These are phyloP conservation scores for Senecio squalidus DNA, from an alignment of 140 eudicot species.

Conservation along the genomic window DNA sequence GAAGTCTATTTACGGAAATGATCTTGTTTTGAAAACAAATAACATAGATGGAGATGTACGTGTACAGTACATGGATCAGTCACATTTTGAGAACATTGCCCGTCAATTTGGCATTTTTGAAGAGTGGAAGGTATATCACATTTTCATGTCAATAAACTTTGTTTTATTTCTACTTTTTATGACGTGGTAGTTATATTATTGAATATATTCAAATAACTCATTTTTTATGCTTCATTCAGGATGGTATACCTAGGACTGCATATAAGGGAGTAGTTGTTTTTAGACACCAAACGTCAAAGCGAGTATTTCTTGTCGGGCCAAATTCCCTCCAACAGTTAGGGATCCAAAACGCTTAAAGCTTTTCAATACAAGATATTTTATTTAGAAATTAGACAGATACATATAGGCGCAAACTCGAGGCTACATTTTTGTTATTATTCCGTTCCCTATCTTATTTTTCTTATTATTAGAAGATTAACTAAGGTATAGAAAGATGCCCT, in stretches of 20 bases:
- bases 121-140: conserved; percentile 95
- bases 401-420: conserved; percentile 7
- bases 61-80: conserved; percentile 61
- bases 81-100: conserved; percentile 71
- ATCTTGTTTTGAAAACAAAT: conserved; percentile 47
- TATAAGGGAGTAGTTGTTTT: conserved; percentile 92
- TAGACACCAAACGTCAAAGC: conserved; percentile 53
- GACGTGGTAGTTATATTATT: too few species aligned
- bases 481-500: conserved; percentile 52
- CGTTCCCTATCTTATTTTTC: not conserved
- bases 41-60: conserved; percentile 79
- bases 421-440: conserved; percentile 6
- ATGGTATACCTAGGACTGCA: conserved; percentile 89
- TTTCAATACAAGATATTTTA: not conserved
- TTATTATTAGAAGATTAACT: conserved; percentile 14
- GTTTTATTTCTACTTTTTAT: too few species aligned
- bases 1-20: conserved; percentile 51
- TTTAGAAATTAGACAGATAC: conserved; percentile 3
- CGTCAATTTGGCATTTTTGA: conserved; percentile 91
- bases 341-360: conserved; percentile 21
- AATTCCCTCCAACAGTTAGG: conserved; percentile 73
- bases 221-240: conserved; percentile 37
- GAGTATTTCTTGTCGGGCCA: conserved; percentile 77
- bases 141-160: too few species aligned
- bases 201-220: not conserved